Evolutionary conservation across 768 basidiomycete genomes (phyloP).

Genomic region (Auricularia sp.): DNA sequence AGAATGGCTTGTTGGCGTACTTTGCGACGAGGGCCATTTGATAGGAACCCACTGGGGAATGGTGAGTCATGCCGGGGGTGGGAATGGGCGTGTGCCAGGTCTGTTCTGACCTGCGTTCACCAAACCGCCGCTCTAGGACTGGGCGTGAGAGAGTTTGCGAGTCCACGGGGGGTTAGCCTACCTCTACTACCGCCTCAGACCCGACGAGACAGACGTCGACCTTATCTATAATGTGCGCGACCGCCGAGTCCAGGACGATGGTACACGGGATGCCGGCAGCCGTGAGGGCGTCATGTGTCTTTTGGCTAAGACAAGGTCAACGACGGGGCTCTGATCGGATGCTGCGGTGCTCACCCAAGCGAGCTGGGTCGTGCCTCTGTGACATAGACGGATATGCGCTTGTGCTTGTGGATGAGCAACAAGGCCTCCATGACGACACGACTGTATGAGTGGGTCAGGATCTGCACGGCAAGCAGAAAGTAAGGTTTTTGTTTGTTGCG

Average conservation of each 20-base stretch:
- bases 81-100: not conserved
- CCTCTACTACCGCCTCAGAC: constrained; percentile 93
- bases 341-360: constrained; percentile 50
- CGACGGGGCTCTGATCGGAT: not conserved
- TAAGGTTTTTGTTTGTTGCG: not conserved
- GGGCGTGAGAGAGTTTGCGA: not conserved
- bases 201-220: constrained; percentile 94
- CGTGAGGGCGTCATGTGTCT: constrained; percentile 80
- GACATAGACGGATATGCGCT: constrained; percentile 94
- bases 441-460: constrained; percentile 94
- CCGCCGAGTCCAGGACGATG: constrained; percentile 90
- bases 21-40: constrained; percentile 96
- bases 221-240: constrained; percentile 94
- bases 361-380: constrained; percentile 90
- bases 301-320: constrained; percentile 16
- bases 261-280: constrained; percentile 90
- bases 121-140: constrained; percentile 58
- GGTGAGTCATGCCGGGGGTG: not conserved
- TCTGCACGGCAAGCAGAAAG: constrained; percentile 35
- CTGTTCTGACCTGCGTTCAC: constrained; percentile 47
- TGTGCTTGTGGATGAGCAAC: constrained; percentile 74
- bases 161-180: not conserved
- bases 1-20: constrained; percentile 90
- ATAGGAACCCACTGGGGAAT: constrained; percentile 64
- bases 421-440: constrained; percentile 91